Evolutionary conservation across 768 basidiomycete species (phyloP).

Genomic region (Lactifluus subvellereus): DNA sequence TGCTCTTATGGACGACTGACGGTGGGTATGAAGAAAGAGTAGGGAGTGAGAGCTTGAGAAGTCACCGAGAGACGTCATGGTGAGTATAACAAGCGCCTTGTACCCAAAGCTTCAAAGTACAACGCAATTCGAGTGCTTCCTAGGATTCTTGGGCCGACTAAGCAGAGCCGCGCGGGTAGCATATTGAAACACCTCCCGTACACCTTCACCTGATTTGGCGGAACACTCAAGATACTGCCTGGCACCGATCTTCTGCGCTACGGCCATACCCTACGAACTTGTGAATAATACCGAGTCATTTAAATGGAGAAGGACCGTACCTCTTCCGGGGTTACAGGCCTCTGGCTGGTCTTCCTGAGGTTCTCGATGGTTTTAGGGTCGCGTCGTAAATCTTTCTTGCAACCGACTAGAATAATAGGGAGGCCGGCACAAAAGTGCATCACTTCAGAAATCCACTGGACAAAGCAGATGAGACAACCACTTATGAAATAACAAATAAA

Average conservation of each 20-base stretch:
- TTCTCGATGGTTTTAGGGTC: constrained; percentile 92
- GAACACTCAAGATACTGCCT: constrained; percentile 97
- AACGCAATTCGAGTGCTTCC: constrained; percentile 39
- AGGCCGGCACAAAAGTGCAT: constrained; percentile 94
- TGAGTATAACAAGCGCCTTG: constrained; percentile 9
- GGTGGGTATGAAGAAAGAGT: constrained; percentile 36
- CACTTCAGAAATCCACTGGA: constrained; percentile 96
- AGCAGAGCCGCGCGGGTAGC: constrained; percentile 91
- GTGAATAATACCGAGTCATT: background rate
- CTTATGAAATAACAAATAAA: background rate
- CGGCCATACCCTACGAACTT: constrained; percentile 72
- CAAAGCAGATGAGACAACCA: constrained; percentile 2
- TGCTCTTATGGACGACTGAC: constrained; percentile 33
- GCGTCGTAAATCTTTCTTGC: constrained; percentile 97
- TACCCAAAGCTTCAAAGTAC: constrained; percentile 36
- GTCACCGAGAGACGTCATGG: constrained; percentile 10
- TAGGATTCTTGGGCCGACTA: constrained; percentile 41
- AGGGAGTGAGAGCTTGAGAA: constrained; percentile 2
- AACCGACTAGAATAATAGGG: constrained; percentile 95
- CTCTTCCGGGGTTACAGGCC: constrained; percentile 92
- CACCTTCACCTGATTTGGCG: constrained; percentile 93
- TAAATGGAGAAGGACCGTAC: constrained; percentile 36
- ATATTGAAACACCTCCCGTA: constrained; percentile 97
- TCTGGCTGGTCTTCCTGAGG: constrained; percentile 88
- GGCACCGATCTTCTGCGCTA: constrained; percentile 94